A percentile compares a stretch with the other conserved stretches of the same genome.
phyloP scores from a whole-genome alignment of 768 basidiomycete genomes.

The Serendipita sp. region DNA sequence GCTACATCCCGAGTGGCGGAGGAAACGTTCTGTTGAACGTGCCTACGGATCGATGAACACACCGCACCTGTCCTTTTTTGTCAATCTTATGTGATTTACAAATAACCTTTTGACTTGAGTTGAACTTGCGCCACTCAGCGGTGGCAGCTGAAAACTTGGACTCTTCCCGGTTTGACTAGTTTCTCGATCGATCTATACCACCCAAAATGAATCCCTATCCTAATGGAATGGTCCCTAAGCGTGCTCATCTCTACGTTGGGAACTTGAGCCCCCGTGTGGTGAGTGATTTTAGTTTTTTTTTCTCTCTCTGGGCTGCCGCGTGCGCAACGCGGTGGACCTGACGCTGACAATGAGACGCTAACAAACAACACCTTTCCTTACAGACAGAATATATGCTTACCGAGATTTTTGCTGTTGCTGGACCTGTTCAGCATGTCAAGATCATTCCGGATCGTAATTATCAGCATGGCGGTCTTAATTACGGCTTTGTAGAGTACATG shows the following conservation, averaged over 20 bases:
- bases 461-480: slow-evolving; percentile 98
- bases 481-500: slow-evolving; percentile 98
- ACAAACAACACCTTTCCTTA: not conserved
- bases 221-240: slow-evolving; percentile 32
- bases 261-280: slow-evolving; percentile 86
- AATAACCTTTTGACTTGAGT: not conserved
- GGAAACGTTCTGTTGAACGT: slow-evolving; percentile 76
- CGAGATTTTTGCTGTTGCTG: slow-evolving; percentile 92
- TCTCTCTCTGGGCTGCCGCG: not conserved
- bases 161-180: not conserved
- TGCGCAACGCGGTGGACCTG: not conserved
- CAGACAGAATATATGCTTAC: slow-evolving; percentile 94
- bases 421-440: slow-evolving; percentile 96
- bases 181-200: not conserved
- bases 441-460: slow-evolving; percentile 99
- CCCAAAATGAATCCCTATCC: not conserved
- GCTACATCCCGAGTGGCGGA: slow-evolving; percentile 71
- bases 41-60: slow-evolving; percentile 32
- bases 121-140: not conserved
- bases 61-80: slow-evolving; percentile 12
- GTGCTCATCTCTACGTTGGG: slow-evolving; percentile 97
- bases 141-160: not conserved
- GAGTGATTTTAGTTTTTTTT: not conserved
- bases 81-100: not conserved
- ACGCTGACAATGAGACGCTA: not conserved